Conservation (phyloP, 108 stramenopile species). For the Cyclotella sp. region DNA sequence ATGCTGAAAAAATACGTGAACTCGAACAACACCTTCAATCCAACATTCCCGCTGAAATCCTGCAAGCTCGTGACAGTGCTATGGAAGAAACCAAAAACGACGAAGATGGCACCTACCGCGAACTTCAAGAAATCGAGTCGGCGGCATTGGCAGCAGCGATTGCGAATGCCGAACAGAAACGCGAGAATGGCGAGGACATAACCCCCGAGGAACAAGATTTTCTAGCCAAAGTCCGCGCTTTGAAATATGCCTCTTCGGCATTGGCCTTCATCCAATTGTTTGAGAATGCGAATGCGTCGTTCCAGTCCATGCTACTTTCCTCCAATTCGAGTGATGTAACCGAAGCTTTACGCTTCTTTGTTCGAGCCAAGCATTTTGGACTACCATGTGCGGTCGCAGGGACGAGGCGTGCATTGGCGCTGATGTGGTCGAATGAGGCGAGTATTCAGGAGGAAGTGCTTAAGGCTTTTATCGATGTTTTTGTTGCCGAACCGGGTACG, state of each 20-base stretch:
- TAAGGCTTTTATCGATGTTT: constrained; percentile 92
- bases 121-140: constrained; percentile 63
- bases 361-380: constrained; percentile 90
- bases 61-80: constrained; percentile 69
- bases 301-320: constrained; percentile 85
- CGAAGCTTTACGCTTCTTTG: constrained; percentile 91
- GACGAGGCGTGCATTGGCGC: constrained; percentile 89
- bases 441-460: constrained; percentile 89
- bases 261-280: constrained; percentile 82
- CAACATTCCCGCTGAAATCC: constrained; percentile 71
- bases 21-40: constrained; percentile 67
- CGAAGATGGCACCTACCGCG: constrained; percentile 28
- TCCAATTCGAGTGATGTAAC: constrained; percentile 88
- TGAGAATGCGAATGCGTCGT: constrained; percentile 75
- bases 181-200: constrained; percentile 41
- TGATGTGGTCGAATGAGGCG: constrained; percentile 93
- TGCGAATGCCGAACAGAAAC: constrained; percentile 59
- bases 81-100: constrained; percentile 58
- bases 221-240: constrained; percentile 66
- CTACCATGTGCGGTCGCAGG: constrained; percentile 92
- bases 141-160: constrained; percentile 78
- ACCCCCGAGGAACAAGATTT: constrained; percentile 61
- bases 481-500: constrained; percentile 84
- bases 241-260: constrained; percentile 82
- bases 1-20: constrained; percentile 73